Base-by-base conservation (phyloP, 129 eudicot species). In the Oenanthe sinensis region DNA sequence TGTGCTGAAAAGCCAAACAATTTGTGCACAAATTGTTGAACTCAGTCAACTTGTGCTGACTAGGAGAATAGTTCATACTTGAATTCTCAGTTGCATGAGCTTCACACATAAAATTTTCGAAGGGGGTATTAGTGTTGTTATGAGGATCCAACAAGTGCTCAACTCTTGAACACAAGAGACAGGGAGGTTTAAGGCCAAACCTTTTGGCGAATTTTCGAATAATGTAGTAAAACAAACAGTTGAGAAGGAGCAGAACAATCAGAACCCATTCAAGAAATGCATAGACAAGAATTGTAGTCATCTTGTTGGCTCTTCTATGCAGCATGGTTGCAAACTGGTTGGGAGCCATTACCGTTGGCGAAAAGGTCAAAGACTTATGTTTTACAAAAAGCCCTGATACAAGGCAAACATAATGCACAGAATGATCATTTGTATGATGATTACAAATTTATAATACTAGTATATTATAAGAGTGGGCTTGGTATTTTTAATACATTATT, bases 251-350 rank as follows among this genome's bases (percentile, higher is more conserved):
- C 84, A 85, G 82, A 37, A 88, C 39, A 49, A 88, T 88, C 14
- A 88, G 86, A 76, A 82, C 46, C 89, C 89, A 86, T 77, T 88
- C 91, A 9, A 88, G 86, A 47, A 84, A 26, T 76, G 89, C 77
- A 77, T 81, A 67, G 49, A 84, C 62, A 77, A 88, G 81, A 79
- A 86, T 55, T 68, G 78, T 62, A 77, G 63, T 73, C 79, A 77
- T 71, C 48, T 74, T 85, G 84, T 79, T 82, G 79, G 71, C 82
- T 83, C 79, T 83, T 71, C 65, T 75, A 7, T 78, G 75, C 40
- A 78, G 47, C 81, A 67, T 78, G 36, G 81, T 68, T 6, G 81
- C 75, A 68, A 78, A 78, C 81, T 78, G 69, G 81, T 78, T 67
- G 81, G 75, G 50, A 78, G 75, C 81, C 81, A 78, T 78, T 33